Base-by-base conservation (phyloP, 768 basidiomycete genomes). In the Xerocomellus chrysenteron region DNA sequence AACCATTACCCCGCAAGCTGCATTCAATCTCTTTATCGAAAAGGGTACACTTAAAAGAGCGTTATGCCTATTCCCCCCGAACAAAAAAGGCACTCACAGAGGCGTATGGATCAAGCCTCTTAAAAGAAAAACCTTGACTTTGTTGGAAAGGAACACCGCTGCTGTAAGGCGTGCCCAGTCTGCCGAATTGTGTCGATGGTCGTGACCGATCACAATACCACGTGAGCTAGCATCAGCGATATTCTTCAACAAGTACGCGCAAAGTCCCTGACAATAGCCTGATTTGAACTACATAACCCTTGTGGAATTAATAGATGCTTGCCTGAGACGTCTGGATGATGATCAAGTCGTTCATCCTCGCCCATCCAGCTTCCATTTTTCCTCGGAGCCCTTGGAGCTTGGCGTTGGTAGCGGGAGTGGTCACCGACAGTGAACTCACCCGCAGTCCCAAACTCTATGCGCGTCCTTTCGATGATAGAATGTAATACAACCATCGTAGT, bases 261-360 rank as follows among this genome's bases (percentile, higher is more conserved):
- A 87, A 8, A 94, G 79, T 28, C 92, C 92, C 90, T 92, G 65
- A 33, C 4, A 42, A 50, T 30, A 45, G 33, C 37, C 28, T 12
- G 45, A 24, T 30, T 17, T 48, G 17, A 39, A 41, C 32, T 7
- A 52, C 45, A 36, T 35, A 30, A 26, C 19, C 26, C 21, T 37
- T 33, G 24, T 33, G 7, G 16, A 4, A 30, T 33, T 37, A 17
- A 40, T 17, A 47, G 12, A 33, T 44, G 43, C 73, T 45, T 42
- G 83, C 91, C 78, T 94, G 90, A 14, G 90, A 90, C 11, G 90
- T 81, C 66, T 93, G 91, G 42, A 90, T 85, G 50, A 93, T 75
- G 47, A 84, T 89, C 54, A 95, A 72, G 69, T 94, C 90, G 66
- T 95, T 95, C 90, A 95, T 94, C 53, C 89, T 81, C n/a, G 89